These are phyloP conservation scores for Jamesozyma rosinii DNA, from an alignment of 805 yeast genomes.

Conservation along the genomic window DNA sequence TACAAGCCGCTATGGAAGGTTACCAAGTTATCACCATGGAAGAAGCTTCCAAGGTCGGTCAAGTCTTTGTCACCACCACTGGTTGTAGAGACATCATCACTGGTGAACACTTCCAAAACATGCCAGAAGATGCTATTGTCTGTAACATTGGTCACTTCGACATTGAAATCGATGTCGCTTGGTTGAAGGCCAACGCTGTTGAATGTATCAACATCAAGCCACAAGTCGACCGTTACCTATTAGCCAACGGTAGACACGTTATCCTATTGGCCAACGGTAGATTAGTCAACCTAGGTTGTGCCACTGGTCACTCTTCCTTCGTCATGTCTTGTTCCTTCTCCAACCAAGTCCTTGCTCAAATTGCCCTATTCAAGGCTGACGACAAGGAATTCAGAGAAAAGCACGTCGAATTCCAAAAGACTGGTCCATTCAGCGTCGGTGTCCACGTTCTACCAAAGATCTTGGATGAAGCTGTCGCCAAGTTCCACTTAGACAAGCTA, in stretches of 20 bases:
- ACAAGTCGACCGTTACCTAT: constrained; percentile 94
- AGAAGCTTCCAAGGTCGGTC: constrained; percentile 86
- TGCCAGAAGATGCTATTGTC: constrained; percentile 99
- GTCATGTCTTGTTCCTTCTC: constrained; percentile 99
- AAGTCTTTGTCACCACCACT: constrained; percentile 97
- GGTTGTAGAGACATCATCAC: constrained; percentile 98
- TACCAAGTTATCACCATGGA: constrained; percentile 94
- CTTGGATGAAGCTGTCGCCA: constrained; percentile 97
- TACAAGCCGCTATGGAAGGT: constrained; percentile 98
- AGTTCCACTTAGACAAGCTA: constrained; percentile 88
- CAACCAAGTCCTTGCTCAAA: constrained; percentile 98
- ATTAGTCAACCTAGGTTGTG: constrained; percentile 98
- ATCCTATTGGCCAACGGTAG: constrained; percentile 98
- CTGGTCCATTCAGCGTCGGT: constrained; percentile 84
- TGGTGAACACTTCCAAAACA: constrained; percentile 71
- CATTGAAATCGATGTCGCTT: constrained; percentile 97
- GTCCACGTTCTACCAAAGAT: constrained; percentile 96
- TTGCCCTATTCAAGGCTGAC: constrained; percentile 86
- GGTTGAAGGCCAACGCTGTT: constrained; percentile 91
- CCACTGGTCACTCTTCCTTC: constrained; percentile 98
- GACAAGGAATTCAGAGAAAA: constrained; percentile 70
- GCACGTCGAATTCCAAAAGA: constrained; percentile 83
- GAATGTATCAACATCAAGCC: constrained; percentile 96
- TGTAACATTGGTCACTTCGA: constrained; percentile 99
- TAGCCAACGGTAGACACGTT: constrained; percentile 83